phyloP scores from a whole-genome alignment of 306 rosid genomes.

The Corylus avellana region DNA sequence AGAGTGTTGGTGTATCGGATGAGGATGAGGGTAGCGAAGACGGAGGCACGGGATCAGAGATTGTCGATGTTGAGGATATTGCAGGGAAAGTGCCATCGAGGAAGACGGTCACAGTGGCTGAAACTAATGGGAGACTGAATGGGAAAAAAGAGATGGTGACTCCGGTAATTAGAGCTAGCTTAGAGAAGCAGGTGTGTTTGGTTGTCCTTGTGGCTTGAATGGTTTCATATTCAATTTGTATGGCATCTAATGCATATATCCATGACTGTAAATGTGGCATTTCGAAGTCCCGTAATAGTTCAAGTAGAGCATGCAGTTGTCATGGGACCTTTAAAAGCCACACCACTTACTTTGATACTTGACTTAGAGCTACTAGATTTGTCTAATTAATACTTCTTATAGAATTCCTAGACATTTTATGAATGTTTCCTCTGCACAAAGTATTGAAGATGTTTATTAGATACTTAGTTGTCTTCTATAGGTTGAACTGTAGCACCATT shows the following conservation, averaged over 20 bases:
- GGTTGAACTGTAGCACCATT: no score
- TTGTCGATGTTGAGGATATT: slow-evolving; percentile 96
- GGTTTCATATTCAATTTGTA: neutral
- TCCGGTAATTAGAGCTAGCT: slow-evolving; percentile 87
- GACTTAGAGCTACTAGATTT: neutral
- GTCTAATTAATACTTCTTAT: neutral
- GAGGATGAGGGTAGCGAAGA: slow-evolving; percentile 47
- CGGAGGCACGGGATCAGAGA: slow-evolving; percentile 41
- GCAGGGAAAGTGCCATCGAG: slow-evolving; percentile 89
- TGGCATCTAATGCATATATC: neutral
- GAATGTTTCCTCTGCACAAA: no score
- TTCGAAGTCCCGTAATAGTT: neutral
- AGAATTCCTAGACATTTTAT: neutral
- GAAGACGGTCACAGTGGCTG: slow-evolving; percentile 40
- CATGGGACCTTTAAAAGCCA: neutral
- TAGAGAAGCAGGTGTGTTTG: slow-evolving; percentile 74
- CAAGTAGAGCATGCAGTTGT: neutral
- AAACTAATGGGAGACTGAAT: slow-evolving; percentile 64
- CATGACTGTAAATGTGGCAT: neutral
- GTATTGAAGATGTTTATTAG: no score
- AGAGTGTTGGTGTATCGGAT: slow-evolving; percentile 49
- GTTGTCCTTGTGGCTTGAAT: neutral
- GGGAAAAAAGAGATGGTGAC: slow-evolving; percentile 86
- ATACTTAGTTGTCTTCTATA: no score
- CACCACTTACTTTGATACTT: neutral